Evolutionary conservation across 768 basidiomycete genomes (phyloP), one percentile per base, ranked within the genome.

Genomic region (Phanerochaete carnosa): DNA sequence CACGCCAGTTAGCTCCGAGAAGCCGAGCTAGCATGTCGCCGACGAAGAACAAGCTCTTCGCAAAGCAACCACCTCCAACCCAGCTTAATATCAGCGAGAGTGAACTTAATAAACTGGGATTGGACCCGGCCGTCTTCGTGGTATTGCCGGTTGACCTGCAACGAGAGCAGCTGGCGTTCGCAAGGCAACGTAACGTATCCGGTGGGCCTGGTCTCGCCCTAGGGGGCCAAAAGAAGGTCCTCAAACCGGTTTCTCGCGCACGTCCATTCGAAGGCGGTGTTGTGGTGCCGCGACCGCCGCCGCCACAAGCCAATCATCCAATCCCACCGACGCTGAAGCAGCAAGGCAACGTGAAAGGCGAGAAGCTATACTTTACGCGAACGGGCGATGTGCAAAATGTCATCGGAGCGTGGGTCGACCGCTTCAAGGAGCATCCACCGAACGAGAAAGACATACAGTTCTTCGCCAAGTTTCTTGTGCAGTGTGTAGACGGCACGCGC

Each of bases 351-450:
- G 52, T 62, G 53, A 81, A 79, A 61, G 79, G 80, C 26, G 81
- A 85, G 71, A 87, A 84, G 67, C 61, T 85, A 39, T 72, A 76
- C 50, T 86, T 88, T 55, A 81, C 80, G 13, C 85, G 89, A 66
- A 81, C 85, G 23, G 82, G 82, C 26, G 92, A 94, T 62, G 81
- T 98, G 15, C 86, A 92, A 72, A 73, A 73, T 4, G 79, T 89
- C 23, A 79, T 98, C 43, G 86, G 87, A 64, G 70, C 77, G 35
- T 98, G 95, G 95, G 85, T 98, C 8, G 77, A 82, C 47, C 73
- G 78, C 1, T 88, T 90, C 61, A 73, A 73, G 52, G 77, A 81
- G 47, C 77, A 79, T 65, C 80, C 79, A n/a, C 94, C 94, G 43
- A 86, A 87, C 61, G 75, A 77, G 64, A 84, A 80, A 70, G 95